phyloP scores from a whole-genome alignment of 441 rosid species.

The Populus trichocarpa region DNA sequence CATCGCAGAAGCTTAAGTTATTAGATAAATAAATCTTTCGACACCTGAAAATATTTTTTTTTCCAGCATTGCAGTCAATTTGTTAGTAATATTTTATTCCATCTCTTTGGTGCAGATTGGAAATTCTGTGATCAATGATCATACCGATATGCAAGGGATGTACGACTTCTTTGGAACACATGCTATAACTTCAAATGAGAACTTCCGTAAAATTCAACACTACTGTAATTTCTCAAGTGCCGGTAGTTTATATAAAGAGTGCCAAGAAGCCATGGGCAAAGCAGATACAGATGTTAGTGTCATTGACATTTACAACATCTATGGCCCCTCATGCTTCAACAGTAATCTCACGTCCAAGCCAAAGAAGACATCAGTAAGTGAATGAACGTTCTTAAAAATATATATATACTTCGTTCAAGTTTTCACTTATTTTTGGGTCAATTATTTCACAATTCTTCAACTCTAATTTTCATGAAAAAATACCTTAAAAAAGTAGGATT shows the following conservation, averaged over 20 bases:
- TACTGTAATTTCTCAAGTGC: slow-evolving; percentile 45
- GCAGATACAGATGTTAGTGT: slow-evolving; percentile 10
- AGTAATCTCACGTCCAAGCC: slow-evolving; percentile 43
- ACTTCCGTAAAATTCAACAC: slow-evolving; percentile 23
- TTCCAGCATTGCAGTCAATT: not conserved
- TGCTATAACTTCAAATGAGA: slow-evolving; percentile 53
- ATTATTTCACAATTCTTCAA: no score
- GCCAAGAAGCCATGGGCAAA: slow-evolving; percentile 31
- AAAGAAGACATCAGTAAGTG: slow-evolving; percentile 42
- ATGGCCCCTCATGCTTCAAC: slow-evolving; percentile 51
- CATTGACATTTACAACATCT: slow-evolving; percentile 69
- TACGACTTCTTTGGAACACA: slow-evolving; percentile 57
- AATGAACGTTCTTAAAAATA: no score
- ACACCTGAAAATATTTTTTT: no score
- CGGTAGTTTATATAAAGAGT: slow-evolving; percentile 23
- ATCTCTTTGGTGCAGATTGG: slow-evolving; percentile 45
- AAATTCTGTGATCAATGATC: slow-evolving; percentile 66
- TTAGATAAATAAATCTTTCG: no score
- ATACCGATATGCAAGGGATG: slow-evolving; percentile 58
- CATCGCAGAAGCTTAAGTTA: no score
- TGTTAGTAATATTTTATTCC: no score
- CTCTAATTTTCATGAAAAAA: no score
- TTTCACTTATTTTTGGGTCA: not conserved
- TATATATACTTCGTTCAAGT: not conserved
- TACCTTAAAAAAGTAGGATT: no score